Percentiles rank a stretch among this genome's conserved stretches.
phyloP scores from a whole-genome alignment of 345 rosid genomes.

The Eucalyptus rudis region DNA sequence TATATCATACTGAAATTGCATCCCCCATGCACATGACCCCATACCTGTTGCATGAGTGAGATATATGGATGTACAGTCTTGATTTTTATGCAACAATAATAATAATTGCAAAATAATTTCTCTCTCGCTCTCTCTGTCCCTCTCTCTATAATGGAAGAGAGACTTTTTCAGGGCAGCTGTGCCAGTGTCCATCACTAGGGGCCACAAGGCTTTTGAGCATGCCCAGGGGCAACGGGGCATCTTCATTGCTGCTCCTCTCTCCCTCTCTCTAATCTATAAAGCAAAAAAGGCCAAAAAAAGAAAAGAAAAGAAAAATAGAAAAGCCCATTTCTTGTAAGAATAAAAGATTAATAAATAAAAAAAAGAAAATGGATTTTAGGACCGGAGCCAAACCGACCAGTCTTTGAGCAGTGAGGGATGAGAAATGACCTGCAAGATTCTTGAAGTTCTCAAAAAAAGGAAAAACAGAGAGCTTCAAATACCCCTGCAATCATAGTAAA shows the following conservation, averaged over 20 bases:
- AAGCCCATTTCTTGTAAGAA: neutral
- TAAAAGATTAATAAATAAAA: neutral
- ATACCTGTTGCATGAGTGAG: neutral
- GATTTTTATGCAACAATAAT: neutral
- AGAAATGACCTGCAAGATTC: neutral
- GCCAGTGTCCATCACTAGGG: neutral
- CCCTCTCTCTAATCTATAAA: neutral
- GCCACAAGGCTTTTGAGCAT: neutral
- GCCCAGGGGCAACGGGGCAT: neutral
- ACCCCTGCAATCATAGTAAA: neutral
- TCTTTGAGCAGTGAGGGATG: neutral
- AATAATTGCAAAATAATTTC: neutral
- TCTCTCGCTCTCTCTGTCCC: neutral
- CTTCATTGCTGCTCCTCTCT: neutral
- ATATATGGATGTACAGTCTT: neutral
- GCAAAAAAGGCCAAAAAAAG: neutral
- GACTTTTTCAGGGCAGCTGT: neutral
- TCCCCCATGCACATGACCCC: neutral
- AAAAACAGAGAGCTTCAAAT: neutral
- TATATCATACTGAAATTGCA: neutral
- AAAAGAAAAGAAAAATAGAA: neutral
- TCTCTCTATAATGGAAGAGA: neutral
- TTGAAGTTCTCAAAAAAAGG: neutral
- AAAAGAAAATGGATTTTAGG: neutral
- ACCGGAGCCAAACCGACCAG: neutral